Percentiles rank a stretch among this genome's conserved stretches.
phyloP scores from a whole-genome alignment of 768 basidiomycete species.

The Russula earlei region DNA sequence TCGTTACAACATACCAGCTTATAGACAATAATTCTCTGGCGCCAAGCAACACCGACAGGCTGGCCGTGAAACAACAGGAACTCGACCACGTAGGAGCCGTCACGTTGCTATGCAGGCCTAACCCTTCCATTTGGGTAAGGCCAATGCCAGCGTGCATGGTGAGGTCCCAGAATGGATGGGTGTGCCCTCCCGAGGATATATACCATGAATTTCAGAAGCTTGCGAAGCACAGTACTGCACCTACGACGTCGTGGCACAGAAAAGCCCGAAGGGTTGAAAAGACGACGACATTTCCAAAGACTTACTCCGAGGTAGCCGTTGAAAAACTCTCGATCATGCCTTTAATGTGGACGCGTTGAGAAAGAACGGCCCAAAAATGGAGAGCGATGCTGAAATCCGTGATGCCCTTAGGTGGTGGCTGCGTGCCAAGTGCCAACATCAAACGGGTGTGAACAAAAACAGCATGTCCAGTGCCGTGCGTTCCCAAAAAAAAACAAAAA shows the following conservation, averaged over 20 bases:
- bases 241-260: constrained; percentile 14
- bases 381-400: constrained; percentile 8
- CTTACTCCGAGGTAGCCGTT: constrained; percentile 14
- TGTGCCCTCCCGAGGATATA: constrained; percentile 15
- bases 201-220: constrained; percentile 16
- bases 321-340: constrained; percentile 14
- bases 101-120: constrained; percentile 15
- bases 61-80: constrained; percentile 4
- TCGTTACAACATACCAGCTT: constrained; percentile 10
- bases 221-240: constrained; percentile 13
- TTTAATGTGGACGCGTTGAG: constrained; percentile 18
- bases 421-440: constrained; percentile 11
- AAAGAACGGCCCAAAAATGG: constrained; percentile 15
- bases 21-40: constrained; percentile 11
- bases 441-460: constrained; percentile 7
- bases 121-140: constrained; percentile 15
- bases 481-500: background rate
- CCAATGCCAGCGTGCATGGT: constrained; percentile 17
- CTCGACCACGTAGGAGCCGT: constrained; percentile 17
- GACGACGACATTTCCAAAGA: constrained; percentile 13
- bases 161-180: constrained; percentile 8
- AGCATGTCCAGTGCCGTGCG: background rate
- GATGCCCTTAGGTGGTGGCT: background rate
- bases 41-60: constrained; percentile 2
- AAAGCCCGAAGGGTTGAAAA: constrained; percentile 2